These are phyloP conservation scores for Aegilops umbellulata DNA, from an alignment of 176 grass and related monocot species.

Conservation along the genomic window DNA sequence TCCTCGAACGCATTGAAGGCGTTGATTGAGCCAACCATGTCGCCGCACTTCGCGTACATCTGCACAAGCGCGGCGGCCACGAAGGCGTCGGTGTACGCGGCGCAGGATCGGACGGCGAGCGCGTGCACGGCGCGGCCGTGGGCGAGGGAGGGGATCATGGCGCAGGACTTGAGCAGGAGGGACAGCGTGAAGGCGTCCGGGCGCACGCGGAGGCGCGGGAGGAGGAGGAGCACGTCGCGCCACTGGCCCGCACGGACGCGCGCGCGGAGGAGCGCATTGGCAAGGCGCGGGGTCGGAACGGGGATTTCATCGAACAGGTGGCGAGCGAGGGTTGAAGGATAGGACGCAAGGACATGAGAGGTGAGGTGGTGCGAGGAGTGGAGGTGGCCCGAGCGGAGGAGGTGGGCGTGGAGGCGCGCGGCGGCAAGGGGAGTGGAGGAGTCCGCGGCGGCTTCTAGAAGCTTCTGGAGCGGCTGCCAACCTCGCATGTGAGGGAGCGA, in stretches of 20 bases:
- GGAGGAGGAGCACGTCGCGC: slow-evolving; percentile 32
- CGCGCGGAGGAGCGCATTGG: slow-evolving; percentile 65
- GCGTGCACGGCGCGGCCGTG: slow-evolving; percentile 51
- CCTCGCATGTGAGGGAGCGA: not conserved
- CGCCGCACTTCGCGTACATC: slow-evolving; percentile 54
- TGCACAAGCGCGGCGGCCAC: slow-evolving; percentile 54
- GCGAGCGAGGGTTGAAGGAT: slow-evolving; percentile 27
- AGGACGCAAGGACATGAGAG: slow-evolving; percentile 18
- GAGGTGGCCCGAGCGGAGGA: slow-evolving; percentile 51
- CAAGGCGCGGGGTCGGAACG: slow-evolving; percentile 41
- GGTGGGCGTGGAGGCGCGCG: slow-evolving; percentile 36
- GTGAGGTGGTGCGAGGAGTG: slow-evolving; percentile 27
- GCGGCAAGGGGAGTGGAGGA: slow-evolving; percentile 1
- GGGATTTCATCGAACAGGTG: slow-evolving; percentile 70
- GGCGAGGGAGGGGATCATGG: slow-evolving; percentile 39
- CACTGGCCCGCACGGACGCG: slow-evolving; percentile 43
- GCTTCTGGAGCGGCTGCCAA: slow-evolving; percentile 13
- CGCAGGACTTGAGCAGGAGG: slow-evolving; percentile 47
- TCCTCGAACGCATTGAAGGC: slow-evolving; percentile 44
- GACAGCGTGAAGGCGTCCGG: slow-evolving; percentile 51
- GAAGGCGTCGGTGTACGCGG: slow-evolving; percentile 44
- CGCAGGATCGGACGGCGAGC: slow-evolving; percentile 30
- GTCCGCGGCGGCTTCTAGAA: slow-evolving; percentile 38
- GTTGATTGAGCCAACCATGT: slow-evolving; percentile 41
- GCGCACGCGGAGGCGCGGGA: slow-evolving; percentile 26